Evolutionary conservation across 202 grass and related monocot genomes (phyloP).

Genomic region (Carex arenaria): DNA sequence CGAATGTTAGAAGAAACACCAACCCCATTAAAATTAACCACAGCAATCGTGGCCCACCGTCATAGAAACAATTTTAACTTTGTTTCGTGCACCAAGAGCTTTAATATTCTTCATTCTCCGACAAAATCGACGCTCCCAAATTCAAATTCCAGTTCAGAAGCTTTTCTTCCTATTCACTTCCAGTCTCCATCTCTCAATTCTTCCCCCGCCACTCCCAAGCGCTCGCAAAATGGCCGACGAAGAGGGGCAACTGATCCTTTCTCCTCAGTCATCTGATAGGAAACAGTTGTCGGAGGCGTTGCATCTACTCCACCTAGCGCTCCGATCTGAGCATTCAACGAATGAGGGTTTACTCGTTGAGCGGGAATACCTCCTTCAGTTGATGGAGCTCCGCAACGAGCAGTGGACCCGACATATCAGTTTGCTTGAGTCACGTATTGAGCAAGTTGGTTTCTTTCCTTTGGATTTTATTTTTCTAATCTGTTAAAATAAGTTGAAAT

Average conservation of each 20-base stretch:
- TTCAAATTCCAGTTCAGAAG: background rate
- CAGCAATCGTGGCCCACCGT: too few relatives aligned
- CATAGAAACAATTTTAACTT: background rate
- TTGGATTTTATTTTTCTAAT: background rate
- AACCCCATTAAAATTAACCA: too few relatives aligned
- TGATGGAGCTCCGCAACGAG: constrained; percentile 34
- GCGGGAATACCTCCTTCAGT: constrained; percentile 24
- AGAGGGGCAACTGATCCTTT: background rate
- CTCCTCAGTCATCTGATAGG: background rate
- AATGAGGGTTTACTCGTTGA: constrained; percentile 30
- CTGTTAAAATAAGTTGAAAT: background rate
- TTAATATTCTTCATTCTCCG: background rate
- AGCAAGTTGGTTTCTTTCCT: constrained; percentile 18
- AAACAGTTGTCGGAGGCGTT: background rate
- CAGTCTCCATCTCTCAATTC: background rate
- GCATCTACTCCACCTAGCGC: background rate
- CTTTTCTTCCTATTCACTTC: background rate
- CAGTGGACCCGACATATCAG: constrained; percentile 25
- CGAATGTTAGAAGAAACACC: too few relatives aligned
- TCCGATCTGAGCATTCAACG: constrained; percentile 39
- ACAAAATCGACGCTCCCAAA: constrained; percentile 6
- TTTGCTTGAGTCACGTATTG: constrained; percentile 22
- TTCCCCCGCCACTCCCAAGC: background rate
- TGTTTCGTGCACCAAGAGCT: background rate
- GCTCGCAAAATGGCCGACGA: background rate